phyloP scores from a whole-genome alignment of 2,329 filamentous ascomycete genomes.

The Calonectria leucothoes region DNA sequence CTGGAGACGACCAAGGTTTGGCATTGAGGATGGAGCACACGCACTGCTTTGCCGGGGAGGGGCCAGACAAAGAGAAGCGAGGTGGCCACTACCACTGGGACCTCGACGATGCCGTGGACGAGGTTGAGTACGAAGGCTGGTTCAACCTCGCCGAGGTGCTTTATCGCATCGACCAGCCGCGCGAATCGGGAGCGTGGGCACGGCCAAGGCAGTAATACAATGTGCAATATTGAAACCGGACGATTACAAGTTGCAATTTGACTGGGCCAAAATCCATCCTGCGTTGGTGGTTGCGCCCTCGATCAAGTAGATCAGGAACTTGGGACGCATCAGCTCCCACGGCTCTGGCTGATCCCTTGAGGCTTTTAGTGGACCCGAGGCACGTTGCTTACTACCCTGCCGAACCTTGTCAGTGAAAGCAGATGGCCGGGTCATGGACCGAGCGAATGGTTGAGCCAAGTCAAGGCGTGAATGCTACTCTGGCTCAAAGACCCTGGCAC shows the following conservation, averaged over 20 bases:
- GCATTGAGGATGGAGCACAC: conserved; percentile 60
- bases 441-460: too few relatives aligned
- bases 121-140: conserved; percentile 59
- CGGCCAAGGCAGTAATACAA: background rate
- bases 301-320: background rate
- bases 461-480: background rate
- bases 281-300: background rate
- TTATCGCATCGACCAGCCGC: conserved; percentile 51
- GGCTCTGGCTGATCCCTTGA: background rate
- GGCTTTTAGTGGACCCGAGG: background rate
- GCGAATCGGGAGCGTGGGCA: background rate
- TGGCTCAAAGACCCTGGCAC: background rate
- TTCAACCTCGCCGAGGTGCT: conserved; percentile 55
- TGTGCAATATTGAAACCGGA: background rate
- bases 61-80: conserved; percentile 35
- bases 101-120: conserved; percentile 39
- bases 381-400: background rate
- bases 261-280: background rate
- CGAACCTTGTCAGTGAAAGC: background rate
- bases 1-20: conserved; percentile 49
- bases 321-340: background rate
- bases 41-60: conserved; percentile 52
- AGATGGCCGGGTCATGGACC: background rate
- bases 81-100: conserved; percentile 61
- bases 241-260: background rate